Base-by-base conservation (phyloP, 129 eudicot genomes). In the Centaurea solstitialis region DNA sequence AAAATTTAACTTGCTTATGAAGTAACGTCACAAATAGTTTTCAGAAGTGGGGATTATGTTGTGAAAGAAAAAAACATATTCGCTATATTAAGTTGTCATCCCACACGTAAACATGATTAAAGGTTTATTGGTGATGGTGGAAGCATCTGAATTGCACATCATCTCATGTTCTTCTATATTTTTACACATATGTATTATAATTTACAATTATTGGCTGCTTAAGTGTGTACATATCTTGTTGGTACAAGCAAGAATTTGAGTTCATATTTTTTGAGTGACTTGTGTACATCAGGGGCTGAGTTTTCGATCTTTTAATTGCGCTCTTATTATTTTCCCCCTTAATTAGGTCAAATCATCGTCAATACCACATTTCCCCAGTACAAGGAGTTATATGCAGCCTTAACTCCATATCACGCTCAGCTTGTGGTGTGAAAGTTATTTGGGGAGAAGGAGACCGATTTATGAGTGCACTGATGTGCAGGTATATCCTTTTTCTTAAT, bases 401-500 rank as follows among this genome's bases (percentile, higher is more conserved):
- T 95, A 66, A 87, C 87, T 81, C 94, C 98, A 2, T 92, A 85
- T 83, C 98, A 95, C 79, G 86, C 91, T 76, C 91, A 90, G 77
- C 94, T 95, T 76, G 99, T 95, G 53, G 99, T n/a, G 98, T 81
- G 99, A 95, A 85, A 93, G 97, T 85, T 95, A 90, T 74, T 81
- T 95, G 87, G 99, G 94, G 71, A 88, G 81, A 83, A 95, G 78
- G 71, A 86, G 99, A 43, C 98, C 98, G 7, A 81, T 92, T 79
- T 89, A 90, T 80, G 97, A 95, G 20, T 92, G 94, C 74, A 95
- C 97, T 38, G 98, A 92, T 70, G 89, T 85, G 64, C 99, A 95
- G 99, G 99, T 91, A 85, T 82, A 13, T 8, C 47, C 24, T 61
- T 76, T 30, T 38, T 17, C 64, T 74, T n/a, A 22, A 62, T 41